Conservation (phyloP, 345 rosid genomes). For the Gynandropsis gynandra region DNA sequence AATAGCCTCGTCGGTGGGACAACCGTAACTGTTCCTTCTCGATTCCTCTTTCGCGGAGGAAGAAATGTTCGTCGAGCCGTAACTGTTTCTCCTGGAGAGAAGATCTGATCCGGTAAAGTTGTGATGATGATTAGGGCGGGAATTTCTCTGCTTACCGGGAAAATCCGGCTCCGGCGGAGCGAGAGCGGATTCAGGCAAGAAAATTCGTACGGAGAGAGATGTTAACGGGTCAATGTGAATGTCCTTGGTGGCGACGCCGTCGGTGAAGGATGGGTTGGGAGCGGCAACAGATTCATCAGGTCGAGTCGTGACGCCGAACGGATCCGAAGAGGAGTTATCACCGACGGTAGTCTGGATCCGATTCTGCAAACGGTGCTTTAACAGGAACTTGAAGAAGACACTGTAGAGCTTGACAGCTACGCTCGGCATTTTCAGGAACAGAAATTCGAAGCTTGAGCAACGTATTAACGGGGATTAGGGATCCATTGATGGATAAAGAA, state of each 20-base stretch:
- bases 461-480: slow-evolving; percentile 14
- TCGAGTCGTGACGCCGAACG: slow-evolving; percentile 69
- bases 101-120: slow-evolving; percentile 29
- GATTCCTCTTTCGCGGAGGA: slow-evolving; percentile 23
- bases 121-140: slow-evolving; percentile 9
- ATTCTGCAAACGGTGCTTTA: slow-evolving; percentile 74
- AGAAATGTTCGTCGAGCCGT: slow-evolving; percentile 28
- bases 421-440: slow-evolving; percentile 55
- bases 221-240: slow-evolving; percentile 88
- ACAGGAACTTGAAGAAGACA: slow-evolving; percentile 85
- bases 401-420: slow-evolving; percentile 81
- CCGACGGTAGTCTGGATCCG: slow-evolving; percentile 44
- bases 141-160: slow-evolving; percentile 23
- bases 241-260: slow-evolving; percentile 93
- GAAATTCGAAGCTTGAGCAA: background rate
- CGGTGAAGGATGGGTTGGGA: slow-evolving; percentile 68
- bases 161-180: slow-evolving; percentile 40
- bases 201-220: slow-evolving; percentile 75
- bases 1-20: slow-evolving; percentile 33
- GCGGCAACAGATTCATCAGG: slow-evolving; percentile 73
- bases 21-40: slow-evolving; percentile 48
- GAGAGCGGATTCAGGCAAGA: slow-evolving; percentile 80
- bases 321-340: slow-evolving; percentile 36
- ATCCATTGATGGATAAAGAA: slow-evolving; percentile 19
- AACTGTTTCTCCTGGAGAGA: slow-evolving; percentile 44